Conservation (phyloP, 2,329 filamentous ascomycete genomes). For the Verticillium tricorpus region DNA sequence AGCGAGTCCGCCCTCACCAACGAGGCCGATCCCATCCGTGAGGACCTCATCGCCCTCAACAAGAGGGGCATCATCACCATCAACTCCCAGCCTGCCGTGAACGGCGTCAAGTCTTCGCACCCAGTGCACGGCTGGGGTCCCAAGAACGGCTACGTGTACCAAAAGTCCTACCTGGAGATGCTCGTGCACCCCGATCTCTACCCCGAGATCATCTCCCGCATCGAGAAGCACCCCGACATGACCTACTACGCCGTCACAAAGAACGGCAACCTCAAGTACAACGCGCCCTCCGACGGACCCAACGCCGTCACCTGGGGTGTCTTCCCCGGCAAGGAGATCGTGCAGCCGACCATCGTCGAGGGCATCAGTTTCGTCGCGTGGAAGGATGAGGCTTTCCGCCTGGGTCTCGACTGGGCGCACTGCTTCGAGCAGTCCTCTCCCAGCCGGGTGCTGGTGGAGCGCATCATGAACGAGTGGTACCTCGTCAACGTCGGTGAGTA, state of each 20-base stretch:
- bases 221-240: constrained; percentile 73
- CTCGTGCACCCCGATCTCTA: constrained; percentile 79
- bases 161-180: constrained; percentile 95
- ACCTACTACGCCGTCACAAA: constrained; percentile 95
- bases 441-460: constrained; percentile 74
- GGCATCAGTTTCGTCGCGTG: constrained; percentile 96
- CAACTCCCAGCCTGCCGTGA: constrained; percentile 94
- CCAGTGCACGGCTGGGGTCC: constrained; percentile 92
- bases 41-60: constrained; percentile 78
- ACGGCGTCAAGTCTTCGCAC: constrained; percentile 84
- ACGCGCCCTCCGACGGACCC: constrained; percentile 78
- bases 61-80: constrained; percentile 84
- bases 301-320: constrained; percentile 99
- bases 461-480: constrained; percentile 86
- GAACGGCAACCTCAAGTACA: constrained; percentile 71
- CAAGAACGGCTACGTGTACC: constrained; percentile 92
- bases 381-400: constrained; percentile 95
- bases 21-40: constrained; percentile 75
- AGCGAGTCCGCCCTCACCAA: constrained; percentile 82
- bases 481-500: constrained; percentile 86
- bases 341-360: constrained; percentile 99
- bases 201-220: constrained; percentile 69
- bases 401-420: constrained; percentile 90
- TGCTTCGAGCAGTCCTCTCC: constrained; percentile 76
- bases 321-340: constrained; percentile 97